A percentile compares a stretch with the other conserved stretches of the same genome.
Evolutionary conservation across 192 early-diverging fungal genomes (phyloP).

Genomic region (Coemansia sp.): DNA sequence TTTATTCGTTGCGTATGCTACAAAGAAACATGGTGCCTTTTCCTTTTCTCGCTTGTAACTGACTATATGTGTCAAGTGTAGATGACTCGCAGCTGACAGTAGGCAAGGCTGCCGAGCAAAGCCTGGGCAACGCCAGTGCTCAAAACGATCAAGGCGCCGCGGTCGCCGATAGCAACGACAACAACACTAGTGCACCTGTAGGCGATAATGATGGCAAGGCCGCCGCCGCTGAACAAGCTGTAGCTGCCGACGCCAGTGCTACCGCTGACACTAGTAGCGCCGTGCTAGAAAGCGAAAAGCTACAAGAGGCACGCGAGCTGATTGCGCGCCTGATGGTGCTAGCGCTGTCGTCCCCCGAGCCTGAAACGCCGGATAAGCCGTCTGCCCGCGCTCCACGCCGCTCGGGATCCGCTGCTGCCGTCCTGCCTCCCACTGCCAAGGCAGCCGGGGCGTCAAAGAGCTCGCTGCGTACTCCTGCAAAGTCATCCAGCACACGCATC

Average conservation of each 20-base stretch:
- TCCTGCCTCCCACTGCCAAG: conserved; percentile 8
- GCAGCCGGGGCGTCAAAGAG: conserved; percentile 16
- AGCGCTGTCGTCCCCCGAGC: conserved; percentile 38
- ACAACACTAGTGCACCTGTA: not conserved
- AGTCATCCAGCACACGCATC: conserved; percentile 33
- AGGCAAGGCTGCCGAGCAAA: conserved; percentile 11
- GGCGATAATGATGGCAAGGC: not conserved
- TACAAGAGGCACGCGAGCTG: conserved; percentile 51
- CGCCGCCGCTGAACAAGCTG: not conserved
- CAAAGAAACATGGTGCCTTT: not conserved
- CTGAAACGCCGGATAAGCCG: conserved; percentile 19
- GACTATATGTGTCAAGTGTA: not conserved
- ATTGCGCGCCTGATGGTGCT: conserved; percentile 51
- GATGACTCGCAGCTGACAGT: conserved; percentile 42
- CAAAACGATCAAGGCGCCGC: not conserved
- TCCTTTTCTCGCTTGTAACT: not conserved
- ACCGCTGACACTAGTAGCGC: not conserved
- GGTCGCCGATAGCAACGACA: conserved; percentile 3
- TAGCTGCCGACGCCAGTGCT: not conserved
- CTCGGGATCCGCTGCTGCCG: conserved; percentile 9
- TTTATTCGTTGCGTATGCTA: not conserved
- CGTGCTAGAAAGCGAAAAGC: conserved; percentile 9
- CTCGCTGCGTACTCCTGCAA: conserved; percentile 31
- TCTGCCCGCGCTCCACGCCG: conserved; percentile 34
- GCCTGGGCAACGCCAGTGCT: not conserved